phyloP scores from a whole-genome alignment of 257 asterid species.

The Primulina tabacum region DNA sequence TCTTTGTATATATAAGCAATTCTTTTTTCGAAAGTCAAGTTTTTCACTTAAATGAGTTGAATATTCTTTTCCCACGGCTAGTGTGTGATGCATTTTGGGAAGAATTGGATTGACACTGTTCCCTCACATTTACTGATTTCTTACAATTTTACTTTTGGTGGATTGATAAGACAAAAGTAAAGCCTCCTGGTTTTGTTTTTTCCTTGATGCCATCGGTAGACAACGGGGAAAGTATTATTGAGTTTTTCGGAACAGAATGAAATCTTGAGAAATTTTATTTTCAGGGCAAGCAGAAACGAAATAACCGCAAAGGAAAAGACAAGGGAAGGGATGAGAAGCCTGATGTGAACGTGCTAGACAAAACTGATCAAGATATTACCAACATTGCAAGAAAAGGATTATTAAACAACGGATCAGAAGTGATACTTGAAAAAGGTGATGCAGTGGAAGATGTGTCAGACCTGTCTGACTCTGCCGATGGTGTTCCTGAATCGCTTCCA shows the following conservation, averaged over 20 bases:
- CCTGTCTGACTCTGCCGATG: constrained; percentile 70
- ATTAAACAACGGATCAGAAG: constrained; percentile 36
- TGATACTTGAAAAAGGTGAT: constrained; percentile 44
- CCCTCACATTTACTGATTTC: background rate
- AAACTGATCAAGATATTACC: constrained; percentile 35
- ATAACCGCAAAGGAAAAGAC: constrained; percentile 62
- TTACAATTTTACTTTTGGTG: background rate
- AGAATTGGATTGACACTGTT: background rate
- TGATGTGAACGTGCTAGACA: constrained; percentile 26
- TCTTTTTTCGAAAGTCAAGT: background rate
- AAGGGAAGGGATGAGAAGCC: constrained; percentile 53
- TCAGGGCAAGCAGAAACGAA: constrained; percentile 79
- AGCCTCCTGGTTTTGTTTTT: background rate
- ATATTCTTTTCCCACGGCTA: background rate
- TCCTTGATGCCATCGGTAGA: background rate
- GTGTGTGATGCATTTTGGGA: background rate
- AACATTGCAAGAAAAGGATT: constrained; percentile 30
- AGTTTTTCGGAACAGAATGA: background rate
- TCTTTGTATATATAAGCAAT: background rate
- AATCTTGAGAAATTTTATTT: constrained; percentile 10
- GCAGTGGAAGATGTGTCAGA: constrained; percentile 70
- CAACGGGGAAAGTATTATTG: background rate
- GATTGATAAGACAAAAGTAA: background rate
- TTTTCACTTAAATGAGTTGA: background rate
- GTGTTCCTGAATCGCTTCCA: constrained; percentile 44